These are phyloP conservation scores for Cyberlindnera mississippiensis DNA, from an alignment of 805 yeast genomes.

Conservation along the genomic window DNA sequence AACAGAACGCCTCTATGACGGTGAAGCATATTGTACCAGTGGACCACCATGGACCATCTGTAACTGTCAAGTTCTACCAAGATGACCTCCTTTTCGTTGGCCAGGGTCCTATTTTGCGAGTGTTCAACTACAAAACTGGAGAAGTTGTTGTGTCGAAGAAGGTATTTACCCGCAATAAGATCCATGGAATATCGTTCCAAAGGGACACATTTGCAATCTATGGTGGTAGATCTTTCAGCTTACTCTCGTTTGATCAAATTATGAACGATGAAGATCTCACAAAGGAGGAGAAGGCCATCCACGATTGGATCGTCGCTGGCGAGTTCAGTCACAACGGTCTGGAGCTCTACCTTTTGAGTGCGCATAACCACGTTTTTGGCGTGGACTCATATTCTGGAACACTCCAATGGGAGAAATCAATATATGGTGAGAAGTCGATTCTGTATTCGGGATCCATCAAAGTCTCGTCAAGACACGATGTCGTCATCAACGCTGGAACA, in stretches of 20 bases:
- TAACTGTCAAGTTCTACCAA: conserved; percentile 20
- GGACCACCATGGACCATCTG: conserved; percentile 19
- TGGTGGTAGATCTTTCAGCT: conserved; percentile 71
- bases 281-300: conserved; percentile 45
- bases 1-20: too few species aligned
- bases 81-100: conserved; percentile 51
- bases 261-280: conserved; percentile 22
- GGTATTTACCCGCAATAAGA: conserved; percentile 68
- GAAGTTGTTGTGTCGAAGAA: conserved; percentile 36
- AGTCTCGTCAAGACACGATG: conserved; percentile 37
- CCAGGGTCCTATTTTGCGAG: conserved; percentile 62
- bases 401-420: conserved; percentile 29
- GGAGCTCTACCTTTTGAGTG: conserved; percentile 56
- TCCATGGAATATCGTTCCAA: conserved; percentile 65
- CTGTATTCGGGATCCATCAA: conserved; percentile 81
- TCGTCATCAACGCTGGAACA: conserved; percentile 82
- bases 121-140: conserved; percentile 44
- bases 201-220: conserved; percentile 39
- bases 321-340: conserved; percentile 41
- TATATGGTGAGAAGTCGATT: conserved; percentile 71
- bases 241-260: conserved; percentile 34
- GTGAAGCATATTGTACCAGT: conserved; percentile 6
- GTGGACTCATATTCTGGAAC: conserved; percentile 29
- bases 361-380: conserved; percentile 67
- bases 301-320: conserved; percentile 78